phyloP scores from a whole-genome alignment of 1,139 yeast species.

The Zygosaccharomyces sapae region DNA sequence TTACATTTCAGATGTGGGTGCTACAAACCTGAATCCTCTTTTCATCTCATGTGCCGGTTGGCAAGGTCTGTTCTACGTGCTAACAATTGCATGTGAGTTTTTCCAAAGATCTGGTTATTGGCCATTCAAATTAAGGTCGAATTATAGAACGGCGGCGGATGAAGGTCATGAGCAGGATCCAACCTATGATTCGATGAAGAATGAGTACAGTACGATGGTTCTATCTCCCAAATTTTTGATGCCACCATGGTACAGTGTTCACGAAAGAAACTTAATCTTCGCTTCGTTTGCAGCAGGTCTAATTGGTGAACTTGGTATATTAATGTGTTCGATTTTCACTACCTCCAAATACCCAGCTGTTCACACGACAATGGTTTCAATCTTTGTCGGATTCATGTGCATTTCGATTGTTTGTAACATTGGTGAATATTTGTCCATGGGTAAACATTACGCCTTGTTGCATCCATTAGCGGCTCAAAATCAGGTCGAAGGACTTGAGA shows the following conservation, averaged over 20 bases:
- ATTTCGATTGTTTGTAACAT: constrained; percentile 60
- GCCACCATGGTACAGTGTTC: constrained; percentile 39
- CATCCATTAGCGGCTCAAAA: constrained; percentile 30
- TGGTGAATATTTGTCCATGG: constrained; percentile 58
- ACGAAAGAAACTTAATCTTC: constrained; percentile 38
- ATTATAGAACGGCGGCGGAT: constrained; percentile 13
- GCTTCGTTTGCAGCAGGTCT: constrained; percentile 41
- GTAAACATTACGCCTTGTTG: constrained; percentile 44
- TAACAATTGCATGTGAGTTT: constrained; percentile 45
- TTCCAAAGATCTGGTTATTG: constrained; percentile 31
- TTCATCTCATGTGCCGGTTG: constrained; percentile 76
- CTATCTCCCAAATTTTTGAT: constrained; percentile 22
- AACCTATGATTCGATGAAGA: constrained; percentile 13
- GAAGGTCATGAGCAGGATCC: constrained; percentile 12
- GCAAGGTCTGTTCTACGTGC: constrained; percentile 72
- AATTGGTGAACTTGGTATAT: constrained; percentile 72
- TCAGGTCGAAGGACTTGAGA: constrained; percentile 4
- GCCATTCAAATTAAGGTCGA: constrained; percentile 21
- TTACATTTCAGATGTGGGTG: constrained; percentile 81
- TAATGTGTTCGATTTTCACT: constrained; percentile 71
- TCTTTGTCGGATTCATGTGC: constrained; percentile 70
- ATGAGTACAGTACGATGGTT: constrained; percentile 18
- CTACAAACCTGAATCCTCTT: constrained; percentile 75
- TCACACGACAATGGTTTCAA: constrained; percentile 66
- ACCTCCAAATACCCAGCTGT: constrained; percentile 55